Evolutionary conservation across 2,329 filamentous ascomycete genomes (phyloP).

Genomic region (Teratosphaeria pseudoeucalypti): DNA sequence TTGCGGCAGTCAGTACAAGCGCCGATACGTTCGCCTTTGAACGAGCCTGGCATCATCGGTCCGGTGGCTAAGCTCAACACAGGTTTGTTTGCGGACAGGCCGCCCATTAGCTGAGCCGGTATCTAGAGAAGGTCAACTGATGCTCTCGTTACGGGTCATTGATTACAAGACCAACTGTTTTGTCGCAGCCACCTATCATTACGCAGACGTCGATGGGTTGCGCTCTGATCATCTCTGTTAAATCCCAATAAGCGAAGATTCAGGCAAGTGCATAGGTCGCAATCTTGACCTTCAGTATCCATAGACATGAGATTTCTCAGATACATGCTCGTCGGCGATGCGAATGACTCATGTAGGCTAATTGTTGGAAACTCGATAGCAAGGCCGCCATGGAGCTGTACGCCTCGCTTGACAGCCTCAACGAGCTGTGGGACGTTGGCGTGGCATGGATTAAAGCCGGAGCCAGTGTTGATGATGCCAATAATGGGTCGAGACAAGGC

Average conservation of each 20-base stretch:
- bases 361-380: slow-evolving; percentile 67
- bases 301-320: slow-evolving; percentile 66
- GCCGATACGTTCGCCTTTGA: too few relatives aligned
- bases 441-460: slow-evolving; percentile 58
- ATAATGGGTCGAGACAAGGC: slow-evolving; percentile 60
- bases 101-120: slow-evolving; percentile 65
- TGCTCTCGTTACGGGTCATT: too few relatives aligned
- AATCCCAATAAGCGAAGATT: background rate
- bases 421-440: slow-evolving; percentile 33
- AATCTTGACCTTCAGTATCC: slow-evolving; percentile 49
- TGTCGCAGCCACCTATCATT: slow-evolving; percentile 50
- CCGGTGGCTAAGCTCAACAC: slow-evolving; percentile 59
- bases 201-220: slow-evolving; percentile 57
- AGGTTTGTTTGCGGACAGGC: slow-evolving; percentile 63
- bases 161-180: background rate
- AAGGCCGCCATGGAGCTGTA: slow-evolving; percentile 56
- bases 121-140: slow-evolving; percentile 46
- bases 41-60: slow-evolving; percentile 45
- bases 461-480: slow-evolving; percentile 66
- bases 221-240: slow-evolving; percentile 56
- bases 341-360: slow-evolving; percentile 59
- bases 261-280: too few relatives aligned
- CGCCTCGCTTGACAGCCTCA: slow-evolving; percentile 52
- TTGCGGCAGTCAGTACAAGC: too few relatives aligned
- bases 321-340: slow-evolving; percentile 64